These are phyloP conservation scores for Kwoniella botswanensis DNA, from an alignment of 768 basidiomycete species.

Conservation along the genomic window DNA sequence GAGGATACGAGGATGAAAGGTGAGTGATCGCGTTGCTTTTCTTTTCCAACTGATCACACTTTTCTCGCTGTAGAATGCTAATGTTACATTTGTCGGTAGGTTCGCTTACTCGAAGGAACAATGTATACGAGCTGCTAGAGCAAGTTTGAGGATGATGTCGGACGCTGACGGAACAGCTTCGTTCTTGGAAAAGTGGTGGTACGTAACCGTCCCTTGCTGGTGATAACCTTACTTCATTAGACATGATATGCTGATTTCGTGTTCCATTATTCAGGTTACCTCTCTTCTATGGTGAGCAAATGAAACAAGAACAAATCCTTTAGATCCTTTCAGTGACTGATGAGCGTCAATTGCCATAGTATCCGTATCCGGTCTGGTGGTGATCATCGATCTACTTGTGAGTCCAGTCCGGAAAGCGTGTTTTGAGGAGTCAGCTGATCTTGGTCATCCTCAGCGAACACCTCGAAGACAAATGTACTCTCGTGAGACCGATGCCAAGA, in stretches of 20 bases:
- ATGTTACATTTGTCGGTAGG: slow-evolving; percentile 19
- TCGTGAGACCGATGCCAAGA: slow-evolving; percentile 48
- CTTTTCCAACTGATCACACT: not conserved
- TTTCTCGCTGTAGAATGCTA: not conserved
- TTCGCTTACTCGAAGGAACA: slow-evolving; percentile 58
- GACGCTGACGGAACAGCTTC: slow-evolving; percentile 50
- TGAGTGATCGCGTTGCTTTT: slow-evolving; percentile 23
- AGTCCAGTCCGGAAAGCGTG: slow-evolving; percentile 10
- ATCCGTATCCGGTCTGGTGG: slow-evolving; percentile 54
- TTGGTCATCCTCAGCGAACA: slow-evolving; percentile 26
- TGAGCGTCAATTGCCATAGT: slow-evolving; percentile 34
- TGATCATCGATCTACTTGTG: slow-evolving; percentile 57
- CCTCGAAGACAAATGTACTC: slow-evolving; percentile 44
- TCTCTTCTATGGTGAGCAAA: slow-evolving; percentile 51
- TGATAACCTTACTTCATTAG: too few species aligned
- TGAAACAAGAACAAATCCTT: not conserved
- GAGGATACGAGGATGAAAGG: slow-evolving; percentile 57
- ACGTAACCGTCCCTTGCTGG: slow-evolving; percentile 4
- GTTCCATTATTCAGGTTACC: slow-evolving; percentile 39
- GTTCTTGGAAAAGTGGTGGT: slow-evolving; percentile 59
- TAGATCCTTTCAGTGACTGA: not conserved
- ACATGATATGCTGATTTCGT: slow-evolving; percentile 4
- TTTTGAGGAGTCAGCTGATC: slow-evolving; percentile 5
- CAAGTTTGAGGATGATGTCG: slow-evolving; percentile 56
- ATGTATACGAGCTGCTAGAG: slow-evolving; percentile 58